These are phyloP conservation scores for Waltiozyma sp. DNA, from an alignment of 1,139 yeast species.

Conservation along the genomic window DNA sequence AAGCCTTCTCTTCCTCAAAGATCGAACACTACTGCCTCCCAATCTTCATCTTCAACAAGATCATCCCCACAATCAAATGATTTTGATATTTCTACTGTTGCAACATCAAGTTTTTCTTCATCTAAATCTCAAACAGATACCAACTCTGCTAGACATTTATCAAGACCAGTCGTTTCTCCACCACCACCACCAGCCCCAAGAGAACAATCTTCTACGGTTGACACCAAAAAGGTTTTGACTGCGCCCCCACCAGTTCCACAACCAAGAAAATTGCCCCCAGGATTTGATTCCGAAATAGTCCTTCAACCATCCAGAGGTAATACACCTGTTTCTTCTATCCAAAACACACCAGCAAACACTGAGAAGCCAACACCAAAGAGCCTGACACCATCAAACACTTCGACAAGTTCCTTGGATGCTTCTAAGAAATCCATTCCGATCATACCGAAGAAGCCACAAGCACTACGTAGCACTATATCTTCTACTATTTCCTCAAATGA, in stretches of 20 bases:
- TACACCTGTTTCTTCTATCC: conserved; percentile 8
- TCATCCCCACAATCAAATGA: not conserved
- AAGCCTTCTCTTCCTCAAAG: conserved; percentile 18
- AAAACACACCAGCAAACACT: not conserved
- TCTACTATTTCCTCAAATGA: conserved; percentile 10
- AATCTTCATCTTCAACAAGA: conserved; percentile 1
- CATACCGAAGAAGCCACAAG: conserved; percentile 11
- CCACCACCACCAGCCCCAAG: conserved; percentile 6
- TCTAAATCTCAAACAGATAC: not conserved
- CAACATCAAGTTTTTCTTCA: no score
- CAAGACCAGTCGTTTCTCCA: conserved; percentile 9
- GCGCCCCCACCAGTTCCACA: conserved; percentile 14
- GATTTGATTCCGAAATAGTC: conserved; percentile 13
- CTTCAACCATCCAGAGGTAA: conserved; percentile 12
- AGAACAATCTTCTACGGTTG: conserved; percentile 12
- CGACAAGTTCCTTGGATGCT: not conserved
- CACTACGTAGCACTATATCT: conserved; percentile 1
- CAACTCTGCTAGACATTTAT: conserved; percentile 3
- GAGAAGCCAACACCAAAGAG: conserved; percentile 1
- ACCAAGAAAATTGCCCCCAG: conserved; percentile 17
- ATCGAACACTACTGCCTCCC: conserved; percentile 8
- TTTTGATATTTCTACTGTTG: no score
- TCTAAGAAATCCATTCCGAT: conserved; percentile 4
- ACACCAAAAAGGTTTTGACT: conserved; percentile 2
- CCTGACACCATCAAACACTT: conserved; percentile 1